phyloP scores from a whole-genome alignment of 345 rosid species.

The Eucalyptus caleyi region DNA sequence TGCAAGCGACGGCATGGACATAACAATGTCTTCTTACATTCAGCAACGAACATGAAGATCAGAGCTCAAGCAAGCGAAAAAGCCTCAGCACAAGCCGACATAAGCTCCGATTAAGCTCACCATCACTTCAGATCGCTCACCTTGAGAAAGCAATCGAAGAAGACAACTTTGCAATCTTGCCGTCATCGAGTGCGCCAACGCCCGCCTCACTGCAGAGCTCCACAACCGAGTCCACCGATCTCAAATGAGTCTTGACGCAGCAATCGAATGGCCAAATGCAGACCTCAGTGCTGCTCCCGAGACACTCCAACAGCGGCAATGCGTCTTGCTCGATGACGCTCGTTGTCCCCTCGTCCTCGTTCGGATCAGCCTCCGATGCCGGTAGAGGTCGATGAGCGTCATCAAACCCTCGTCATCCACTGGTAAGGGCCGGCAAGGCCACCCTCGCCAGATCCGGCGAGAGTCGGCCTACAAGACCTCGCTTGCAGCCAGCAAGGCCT shows the following conservation, averaged over 20 bases:
- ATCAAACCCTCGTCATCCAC: fast-evolving
- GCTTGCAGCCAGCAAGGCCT: too few species aligned
- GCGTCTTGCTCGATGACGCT: fast-evolving
- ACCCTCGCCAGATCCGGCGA: fast-evolving
- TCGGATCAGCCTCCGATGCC: fast-evolving
- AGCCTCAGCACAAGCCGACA: too few species aligned
- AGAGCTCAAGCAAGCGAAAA: too few species aligned
- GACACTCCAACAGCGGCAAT: fast-evolving
- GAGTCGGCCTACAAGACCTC: fast-evolving
- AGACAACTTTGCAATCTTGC: too few species aligned
- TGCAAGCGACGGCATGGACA: too few species aligned
- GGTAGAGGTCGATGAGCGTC: fast-evolving
- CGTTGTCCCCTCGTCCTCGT: fast-evolving
- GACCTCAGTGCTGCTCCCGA: too few species aligned
- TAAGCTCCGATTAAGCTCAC: too few species aligned
- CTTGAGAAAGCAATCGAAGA: too few species aligned
- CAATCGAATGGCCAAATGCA: fast-evolving
- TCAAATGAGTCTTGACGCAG: fast-evolving
- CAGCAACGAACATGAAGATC: too few species aligned
- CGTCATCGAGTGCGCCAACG: fast-evolving
- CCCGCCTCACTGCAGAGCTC: fast-evolving
- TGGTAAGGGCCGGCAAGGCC: fast-evolving
- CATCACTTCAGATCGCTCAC: too few species aligned
- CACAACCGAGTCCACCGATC: too few species aligned
- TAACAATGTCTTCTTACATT: too few species aligned